Base-by-base conservation (phyloP, 2,329 filamentous ascomycete genomes). In the Colletotrichum sp. region DNA sequence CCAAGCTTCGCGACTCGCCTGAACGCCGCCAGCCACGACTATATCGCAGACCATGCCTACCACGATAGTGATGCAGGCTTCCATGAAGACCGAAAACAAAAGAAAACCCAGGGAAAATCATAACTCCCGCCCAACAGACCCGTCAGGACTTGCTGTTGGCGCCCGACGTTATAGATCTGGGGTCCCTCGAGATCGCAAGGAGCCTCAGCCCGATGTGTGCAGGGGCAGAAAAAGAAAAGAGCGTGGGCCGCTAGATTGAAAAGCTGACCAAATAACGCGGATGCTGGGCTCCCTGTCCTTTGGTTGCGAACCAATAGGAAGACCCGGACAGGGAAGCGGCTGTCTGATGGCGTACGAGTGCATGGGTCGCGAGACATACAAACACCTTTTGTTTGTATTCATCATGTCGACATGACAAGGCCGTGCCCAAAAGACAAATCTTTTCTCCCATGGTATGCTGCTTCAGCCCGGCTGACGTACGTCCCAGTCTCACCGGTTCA, bases 391-490 rank as follows among this genome's bases (percentile, higher is more conserved):
- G 49, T 61, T 68, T 63, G 32, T 68, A 34, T 8, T 30, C 64
- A 32, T 29, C n/a, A 39, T 71, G 32, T 59, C 27, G 59, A 61
- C 19, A 32, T 72, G 72, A 72, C 69, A 63, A 62, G 72, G 57
- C 44, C 44, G 11, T 65, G 69, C 32, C 69, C 25, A 39, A 30
- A 62, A 63, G 55, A 63, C 52, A 72, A 55, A 44, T 29, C 19
- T 75, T 39, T 71, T 39, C 62, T 39, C 72, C 69, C 55, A 75
- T 36, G 68, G 22, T 39, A 65, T 67, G 52, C 44, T 29, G 32
- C 70, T 27, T 69, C 63, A 68, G 70, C 70, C 64, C 44, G 69
- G 70, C 32, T 73, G 73, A 76, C 73, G 69, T 76, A 69, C 64
- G 73, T 61, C 55, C 52, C 30, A 25, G 62, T 75, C 69, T 68